Base-by-base conservation (phyloP, 768 basidiomycete genomes). In the Sarcodon sp. region DNA sequence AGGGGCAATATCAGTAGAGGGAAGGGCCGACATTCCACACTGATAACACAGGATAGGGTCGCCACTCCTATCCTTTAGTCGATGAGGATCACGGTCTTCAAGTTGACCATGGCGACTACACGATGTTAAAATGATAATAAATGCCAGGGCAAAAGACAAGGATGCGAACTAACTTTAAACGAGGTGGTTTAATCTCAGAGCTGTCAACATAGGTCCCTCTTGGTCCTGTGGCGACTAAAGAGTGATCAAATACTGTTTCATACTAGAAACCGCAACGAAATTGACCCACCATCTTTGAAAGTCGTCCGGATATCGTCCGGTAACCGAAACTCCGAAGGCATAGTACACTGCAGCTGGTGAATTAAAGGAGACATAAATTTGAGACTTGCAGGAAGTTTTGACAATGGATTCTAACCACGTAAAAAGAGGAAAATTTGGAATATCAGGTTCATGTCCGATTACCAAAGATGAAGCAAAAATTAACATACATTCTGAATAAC, bases 61-160 rank as follows among this genome's bases (percentile, higher is more conserved):
- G 1, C 87, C 84, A 57, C 85, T 88, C 56, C 81, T 77, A 63
- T 97, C 93, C 59, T 82, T 85, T 43, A 93, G 69, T 39, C 87
- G 79, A 67, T 84, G 79, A 9, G 87, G 78, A 63, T 98, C 96
- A 27, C 92, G 82, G 46, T 92, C 92, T 59, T 98, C 96, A 31
- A 88, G 66, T 53, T 90, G 83, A 31, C 89, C 89, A 59, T 83
- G 83, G 27, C 90, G 89, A 60, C 92, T 83, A 38, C 33, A 54
- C 38, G 35, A 41, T 46, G 44, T 33, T 32, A 13, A 51, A 11
- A 33, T 27, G 3, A 47, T 10, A 31, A 10, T 3, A 10, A 46
- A 44, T 36, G 50, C 38, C 47, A 37, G 4, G 21, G 21, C 21
- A 27, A 47, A 48, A 49, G 34, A 47, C 43, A 35, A 48, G 54